Base-by-base conservation (phyloP, 164 flowering plant species). In the Tetrastigma voinierianum region DNA sequence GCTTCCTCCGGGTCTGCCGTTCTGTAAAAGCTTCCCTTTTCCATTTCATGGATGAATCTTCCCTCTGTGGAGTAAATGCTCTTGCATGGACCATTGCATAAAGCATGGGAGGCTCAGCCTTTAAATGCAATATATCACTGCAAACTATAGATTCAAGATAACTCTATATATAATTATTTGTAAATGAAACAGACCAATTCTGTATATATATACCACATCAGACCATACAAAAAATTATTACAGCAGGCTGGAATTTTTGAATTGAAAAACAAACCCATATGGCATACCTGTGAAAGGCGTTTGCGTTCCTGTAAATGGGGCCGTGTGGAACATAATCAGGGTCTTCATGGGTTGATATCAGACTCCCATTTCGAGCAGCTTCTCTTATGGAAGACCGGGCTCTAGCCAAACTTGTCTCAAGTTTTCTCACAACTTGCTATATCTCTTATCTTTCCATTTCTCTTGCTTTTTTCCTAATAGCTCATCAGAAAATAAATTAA, bases 31-130 rank as follows among this genome's bases (percentile, higher is more conserved):
- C 57, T 68, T 0, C 73, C 82, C 49, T 66, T 70, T 55, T 90
- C 90, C 79, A 90, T 62, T 16, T 77, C 80, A 69, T 82, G 74
- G 52, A 87, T 86, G 73, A 87, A 90, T 24, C 78, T 79, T 48
- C 96, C 92, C 61, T 90, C 92, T 4, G 74, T 68, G 2, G 96
- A 84, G 60, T 90, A 87, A 72, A 90, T 82, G 74, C 85, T 80
- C 77, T 68, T 82, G 79, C 89, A 82, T 1, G 88, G 90, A 16
- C 96, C 92, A 21, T 70, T 65, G n/a, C n/a, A 56, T 87, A 91
- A 70, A 87, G 84, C 48, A 90, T 48, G 10, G 92, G 90, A 4
- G 79, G 81, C 46, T 87, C 88, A 17, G 93, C 96, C 74, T 90
- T 90, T 72, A 83, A 60, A 67, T 90, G 87, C 3, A 90, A 25